Evolutionary conservation across 768 basidiomycete species (phyloP).

Genomic region (Trametes elegans): DNA sequence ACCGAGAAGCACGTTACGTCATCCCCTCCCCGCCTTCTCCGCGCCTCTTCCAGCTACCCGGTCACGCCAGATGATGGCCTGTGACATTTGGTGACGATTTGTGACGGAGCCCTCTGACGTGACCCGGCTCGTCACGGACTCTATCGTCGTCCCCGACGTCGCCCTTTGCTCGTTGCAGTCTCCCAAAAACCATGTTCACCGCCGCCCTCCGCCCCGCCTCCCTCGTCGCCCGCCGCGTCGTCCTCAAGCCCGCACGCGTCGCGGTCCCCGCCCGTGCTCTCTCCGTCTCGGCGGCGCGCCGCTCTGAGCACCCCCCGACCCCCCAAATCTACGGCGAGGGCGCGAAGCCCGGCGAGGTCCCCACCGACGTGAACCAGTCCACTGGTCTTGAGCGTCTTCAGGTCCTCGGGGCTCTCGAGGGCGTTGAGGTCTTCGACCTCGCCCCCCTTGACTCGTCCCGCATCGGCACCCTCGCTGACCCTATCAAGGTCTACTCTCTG

Average conservation of each 20-base stretch:
- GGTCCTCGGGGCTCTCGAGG: conserved; percentile 83
- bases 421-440: conserved; percentile 87
- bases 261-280: conserved; percentile 45
- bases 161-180: conserved; percentile 14
- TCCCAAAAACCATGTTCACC: conserved; percentile 30
- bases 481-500: conserved; percentile 82
- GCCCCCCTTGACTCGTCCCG: conserved; percentile 81
- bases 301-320: conserved; percentile 55
- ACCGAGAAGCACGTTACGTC: conserved; percentile 9
- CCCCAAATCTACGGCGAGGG: conserved; percentile 73
- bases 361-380: conserved; percentile 85
- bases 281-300: conserved; percentile 52
- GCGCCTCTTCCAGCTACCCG: not conserved
- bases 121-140: conserved; percentile 20
- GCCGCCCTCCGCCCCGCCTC: conserved; percentile 29
- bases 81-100: not conserved
- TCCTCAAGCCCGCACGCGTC: conserved; percentile 22
- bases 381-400: conserved; percentile 98
- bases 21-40: not conserved
- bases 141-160: conserved; percentile 17
- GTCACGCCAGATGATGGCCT: conserved; percentile 9
- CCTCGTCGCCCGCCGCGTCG: conserved; percentile 24
- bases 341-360: conserved; percentile 68
- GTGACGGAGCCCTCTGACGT: conserved; percentile 8
- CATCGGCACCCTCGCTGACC: conserved; percentile 84